These are phyloP conservation scores for Pulveroboletus ravenelii DNA, from an alignment of 768 basidiomycete genomes.

Conservation along the genomic window DNA sequence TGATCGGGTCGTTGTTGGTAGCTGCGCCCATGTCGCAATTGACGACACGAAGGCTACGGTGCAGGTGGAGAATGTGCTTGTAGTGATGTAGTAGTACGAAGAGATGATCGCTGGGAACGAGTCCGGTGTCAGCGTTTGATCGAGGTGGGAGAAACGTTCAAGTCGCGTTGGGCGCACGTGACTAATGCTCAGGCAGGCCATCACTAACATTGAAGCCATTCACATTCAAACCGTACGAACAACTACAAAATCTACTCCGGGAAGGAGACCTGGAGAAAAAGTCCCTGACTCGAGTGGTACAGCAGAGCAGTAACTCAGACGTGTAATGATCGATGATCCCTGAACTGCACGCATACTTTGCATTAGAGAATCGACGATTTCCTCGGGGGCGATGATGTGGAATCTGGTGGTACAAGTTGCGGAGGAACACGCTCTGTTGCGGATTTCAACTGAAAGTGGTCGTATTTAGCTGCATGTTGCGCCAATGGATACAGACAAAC, in stretches of 20 bases:
- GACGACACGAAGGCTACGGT: background rate
- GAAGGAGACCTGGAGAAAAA: background rate
- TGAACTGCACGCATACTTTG: background rate
- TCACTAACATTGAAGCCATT: background rate
- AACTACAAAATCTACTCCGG: slow-evolving; percentile 4
- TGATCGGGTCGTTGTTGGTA: slow-evolving; percentile 24
- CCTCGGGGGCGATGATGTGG: slow-evolving; percentile 9
- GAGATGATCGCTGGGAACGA: background rate
- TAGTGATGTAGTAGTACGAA: background rate
- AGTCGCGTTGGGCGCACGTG: slow-evolving; percentile 31
- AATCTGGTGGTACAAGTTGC: slow-evolving; percentile 13
- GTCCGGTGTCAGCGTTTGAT: slow-evolving; percentile 15
- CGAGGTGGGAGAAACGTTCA: slow-evolving; percentile 19
- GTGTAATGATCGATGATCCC: background rate
- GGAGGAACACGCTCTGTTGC: slow-evolving; percentile 9
- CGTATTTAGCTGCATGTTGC: slow-evolving; percentile 5
- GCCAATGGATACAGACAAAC: slow-evolving; percentile 23
- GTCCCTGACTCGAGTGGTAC: background rate
- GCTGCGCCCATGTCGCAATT: slow-evolving; percentile 17
- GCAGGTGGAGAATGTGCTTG: background rate
- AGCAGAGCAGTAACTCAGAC: background rate
- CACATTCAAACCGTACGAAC: background rate
- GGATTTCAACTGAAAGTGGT: slow-evolving; percentile 13
- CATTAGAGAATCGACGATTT: slow-evolving; percentile 13
- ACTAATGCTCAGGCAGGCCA: slow-evolving; percentile 4